A percentile compares a stretch with the other conserved stretches of the same genome.
Evolutionary conservation across 495 filamentous ascomycete species (phyloP).

Genomic region (Trichoderma parareesei): DNA sequence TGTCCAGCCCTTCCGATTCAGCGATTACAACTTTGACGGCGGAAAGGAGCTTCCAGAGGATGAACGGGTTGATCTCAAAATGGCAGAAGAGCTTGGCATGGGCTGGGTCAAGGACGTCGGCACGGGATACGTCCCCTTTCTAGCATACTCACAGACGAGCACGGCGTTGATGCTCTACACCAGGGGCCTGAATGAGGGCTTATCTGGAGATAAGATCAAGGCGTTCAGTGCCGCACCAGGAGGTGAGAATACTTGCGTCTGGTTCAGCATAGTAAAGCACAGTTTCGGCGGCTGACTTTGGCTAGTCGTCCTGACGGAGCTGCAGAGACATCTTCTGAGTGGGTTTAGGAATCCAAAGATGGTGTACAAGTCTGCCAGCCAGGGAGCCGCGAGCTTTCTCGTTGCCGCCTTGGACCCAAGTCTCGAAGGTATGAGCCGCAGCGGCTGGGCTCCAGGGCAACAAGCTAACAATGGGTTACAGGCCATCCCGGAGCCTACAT

Average conservation of each 20-base stretch:
- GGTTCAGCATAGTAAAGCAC: background rate
- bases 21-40: constrained; percentile 12
- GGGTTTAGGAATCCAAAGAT: constrained; percentile 11
- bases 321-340: constrained; percentile 8
- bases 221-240: constrained; percentile 10
- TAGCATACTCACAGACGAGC: constrained; percentile 8
- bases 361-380: constrained; percentile 9
- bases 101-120: background rate
- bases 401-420: constrained; percentile 10
- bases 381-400: constrained; percentile 12
- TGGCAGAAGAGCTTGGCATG: constrained; percentile 1
- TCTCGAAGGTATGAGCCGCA: background rate
- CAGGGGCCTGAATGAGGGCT: constrained; percentile 1
- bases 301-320: constrained; percentile 10
- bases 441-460: background rate
- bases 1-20: constrained; percentile 8
- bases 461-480: background rate
- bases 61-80: background rate
- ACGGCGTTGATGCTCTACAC: constrained; percentile 10
- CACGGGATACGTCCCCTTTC: constrained; percentile 6
- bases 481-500: constrained; percentile 7
- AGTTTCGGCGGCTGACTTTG: background rate
- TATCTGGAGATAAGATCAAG: background rate
- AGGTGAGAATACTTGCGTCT: background rate
- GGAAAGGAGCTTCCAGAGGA: constrained; percentile 1